A percentile compares a stretch with the other conserved stretches of the same genome.
Evolutionary conservation across 805 yeast genomes (phyloP).

Genomic region (Metschnikowia lachancei): DNA sequence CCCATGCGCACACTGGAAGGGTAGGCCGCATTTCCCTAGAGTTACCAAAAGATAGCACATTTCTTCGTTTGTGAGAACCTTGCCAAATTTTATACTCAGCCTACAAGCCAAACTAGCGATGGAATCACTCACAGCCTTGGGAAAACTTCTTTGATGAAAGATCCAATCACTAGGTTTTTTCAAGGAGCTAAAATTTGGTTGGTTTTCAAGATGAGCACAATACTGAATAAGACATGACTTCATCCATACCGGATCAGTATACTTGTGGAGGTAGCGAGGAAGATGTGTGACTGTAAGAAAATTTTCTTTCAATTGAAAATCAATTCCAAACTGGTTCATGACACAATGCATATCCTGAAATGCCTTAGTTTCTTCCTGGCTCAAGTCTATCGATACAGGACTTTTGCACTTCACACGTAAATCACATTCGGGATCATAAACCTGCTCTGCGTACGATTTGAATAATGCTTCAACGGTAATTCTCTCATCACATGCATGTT

Average conservation of each 20-base stretch:
- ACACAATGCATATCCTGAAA: slow-evolving; percentile 26
- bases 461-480: slow-evolving; percentile 54
- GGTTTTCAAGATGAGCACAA: slow-evolving; percentile 14
- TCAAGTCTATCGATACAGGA: slow-evolving; percentile 20
- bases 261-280: slow-evolving; percentile 40
- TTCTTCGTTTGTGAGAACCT: slow-evolving; percentile 39
- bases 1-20: slow-evolving; percentile 86
- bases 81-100: slow-evolving; percentile 71
- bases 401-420: slow-evolving; percentile 14
- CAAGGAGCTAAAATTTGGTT: slow-evolving; percentile 6
- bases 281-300: slow-evolving; percentile 36
- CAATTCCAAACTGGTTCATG: slow-evolving; percentile 47
- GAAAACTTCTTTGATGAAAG: slow-evolving; percentile 35
- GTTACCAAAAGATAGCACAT: slow-evolving; percentile 44
- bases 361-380: slow-evolving; percentile 28
- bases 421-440: slow-evolving; percentile 18
- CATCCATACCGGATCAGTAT: slow-evolving; percentile 24
- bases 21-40: slow-evolving; percentile 51
- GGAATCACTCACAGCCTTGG: slow-evolving; percentile 29
- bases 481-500: slow-evolving; percentile 85
- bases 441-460: slow-evolving; percentile 32
- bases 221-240: slow-evolving; percentile 43
- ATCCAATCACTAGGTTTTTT: slow-evolving; percentile 21
- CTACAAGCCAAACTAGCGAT: slow-evolving; percentile 66
- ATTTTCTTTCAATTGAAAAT: slow-evolving; percentile 12